These are phyloP conservation scores for Globisporangium paddicum DNA, from an alignment of 352 stramenopile species.

Conservation along the genomic window DNA sequence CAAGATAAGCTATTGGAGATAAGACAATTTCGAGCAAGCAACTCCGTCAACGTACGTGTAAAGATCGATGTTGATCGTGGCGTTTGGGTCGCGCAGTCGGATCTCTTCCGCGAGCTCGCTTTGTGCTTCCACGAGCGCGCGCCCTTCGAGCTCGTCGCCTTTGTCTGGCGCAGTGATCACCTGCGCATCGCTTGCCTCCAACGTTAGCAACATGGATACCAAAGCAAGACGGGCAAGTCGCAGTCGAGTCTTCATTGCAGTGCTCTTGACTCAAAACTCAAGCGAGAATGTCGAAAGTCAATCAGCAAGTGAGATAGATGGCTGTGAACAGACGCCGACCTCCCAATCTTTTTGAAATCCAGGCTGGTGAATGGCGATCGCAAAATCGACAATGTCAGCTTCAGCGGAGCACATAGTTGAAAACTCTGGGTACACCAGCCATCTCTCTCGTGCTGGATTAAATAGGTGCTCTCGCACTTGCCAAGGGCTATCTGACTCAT, in stretches of 20 bases:
- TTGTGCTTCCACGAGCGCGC: conserved; percentile 44
- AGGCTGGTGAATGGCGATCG: neutral
- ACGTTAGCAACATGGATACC: neutral
- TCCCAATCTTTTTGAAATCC: neutral
- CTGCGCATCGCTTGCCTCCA: conserved; percentile 16
- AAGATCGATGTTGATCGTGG: conserved; percentile 56
- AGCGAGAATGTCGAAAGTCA: neutral
- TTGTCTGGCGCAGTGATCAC: conserved; percentile 70
- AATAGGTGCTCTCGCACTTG: neutral
- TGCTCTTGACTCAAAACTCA: neutral
- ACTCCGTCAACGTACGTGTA: conserved; percentile 36
- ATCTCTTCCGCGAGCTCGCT: conserved; percentile 33
- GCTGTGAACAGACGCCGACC: neutral
- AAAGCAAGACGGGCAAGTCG: neutral
- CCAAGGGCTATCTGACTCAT: neutral
- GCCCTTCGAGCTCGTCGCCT: conserved; percentile 56
- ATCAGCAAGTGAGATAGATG: neutral
- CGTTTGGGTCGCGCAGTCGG: conserved; percentile 28
- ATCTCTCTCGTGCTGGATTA: neutral
- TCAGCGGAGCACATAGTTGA: neutral
- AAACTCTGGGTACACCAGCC: neutral
- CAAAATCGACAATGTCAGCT: neutral
- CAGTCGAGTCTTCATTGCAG: neutral
- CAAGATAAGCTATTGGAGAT: neutral
- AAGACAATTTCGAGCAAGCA: neutral